Evolutionary conservation across 2,329 filamentous ascomycete genomes (phyloP).

Genomic region (Fusarium compactum): DNA sequence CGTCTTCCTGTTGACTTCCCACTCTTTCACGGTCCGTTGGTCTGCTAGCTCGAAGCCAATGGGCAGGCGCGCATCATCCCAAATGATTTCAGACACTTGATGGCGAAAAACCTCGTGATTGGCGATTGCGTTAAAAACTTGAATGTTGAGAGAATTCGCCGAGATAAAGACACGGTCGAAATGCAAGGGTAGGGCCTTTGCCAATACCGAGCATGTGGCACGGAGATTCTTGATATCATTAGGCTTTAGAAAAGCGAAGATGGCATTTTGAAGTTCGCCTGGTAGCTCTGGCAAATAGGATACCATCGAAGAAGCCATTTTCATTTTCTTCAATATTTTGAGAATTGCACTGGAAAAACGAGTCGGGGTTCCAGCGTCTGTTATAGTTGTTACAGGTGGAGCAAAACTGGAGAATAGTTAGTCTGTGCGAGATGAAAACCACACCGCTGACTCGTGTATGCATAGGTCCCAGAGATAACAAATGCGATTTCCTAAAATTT

Average conservation of each 20-base stretch:
- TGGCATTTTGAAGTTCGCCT: not conserved
- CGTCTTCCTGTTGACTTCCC: no score
- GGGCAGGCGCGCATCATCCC: not conserved
- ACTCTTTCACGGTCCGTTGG: not conserved
- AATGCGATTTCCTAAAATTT: no score
- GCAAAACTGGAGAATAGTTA: not conserved
- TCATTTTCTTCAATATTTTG: not conserved
- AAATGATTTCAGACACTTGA: not conserved
- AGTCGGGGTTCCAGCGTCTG: fast-evolving
- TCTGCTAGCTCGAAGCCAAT: not conserved
- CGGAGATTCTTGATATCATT: not conserved
- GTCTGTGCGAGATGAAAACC: no score
- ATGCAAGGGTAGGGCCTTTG: not conserved
- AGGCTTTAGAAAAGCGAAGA: not conserved
- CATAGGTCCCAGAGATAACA: no score
- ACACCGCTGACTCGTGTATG: no score
- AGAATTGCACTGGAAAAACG: fast-evolving
- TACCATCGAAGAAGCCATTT: not conserved
- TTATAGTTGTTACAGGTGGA: not conserved
- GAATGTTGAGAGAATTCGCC: not conserved
- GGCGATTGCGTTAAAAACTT: not conserved
- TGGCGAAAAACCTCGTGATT: not conserved
- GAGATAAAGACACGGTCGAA: not conserved
- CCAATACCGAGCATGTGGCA: not conserved
- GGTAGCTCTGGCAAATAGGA: not conserved